phyloP scores from a whole-genome alignment of 129 eudicot species.

The Helianthus tuberosus region DNA sequence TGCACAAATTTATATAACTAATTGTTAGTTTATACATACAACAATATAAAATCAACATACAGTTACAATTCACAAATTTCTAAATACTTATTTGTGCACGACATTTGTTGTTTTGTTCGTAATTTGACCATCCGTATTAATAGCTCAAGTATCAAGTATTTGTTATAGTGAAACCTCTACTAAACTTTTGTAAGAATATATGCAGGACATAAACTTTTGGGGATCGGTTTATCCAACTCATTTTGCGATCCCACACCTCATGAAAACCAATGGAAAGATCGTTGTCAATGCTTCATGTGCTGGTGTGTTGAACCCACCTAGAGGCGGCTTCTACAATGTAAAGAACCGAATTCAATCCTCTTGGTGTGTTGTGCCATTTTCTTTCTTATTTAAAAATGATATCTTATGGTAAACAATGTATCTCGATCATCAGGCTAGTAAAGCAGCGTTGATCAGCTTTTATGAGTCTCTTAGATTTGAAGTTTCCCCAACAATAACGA shows the following conservation, averaged over 20 bases:
- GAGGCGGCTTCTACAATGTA: conserved; percentile 37
- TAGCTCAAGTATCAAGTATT: too few species aligned
- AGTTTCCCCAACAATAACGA: conserved; percentile 28
- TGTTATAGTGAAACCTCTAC: too few species aligned
- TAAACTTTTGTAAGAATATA: too few species aligned
- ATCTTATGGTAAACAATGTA: background rate
- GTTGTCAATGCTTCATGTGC: conserved; percentile 35
- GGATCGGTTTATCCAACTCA: conserved; percentile 51
- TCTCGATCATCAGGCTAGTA: conserved; percentile 39
- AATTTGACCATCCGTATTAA: too few species aligned
- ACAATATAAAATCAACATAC: too few species aligned
- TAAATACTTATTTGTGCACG: too few species aligned
- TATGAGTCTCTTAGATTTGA: conserved; percentile 41
- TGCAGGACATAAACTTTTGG: conserved; percentile 51
- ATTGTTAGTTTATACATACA: too few species aligned
- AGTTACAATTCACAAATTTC: too few species aligned
- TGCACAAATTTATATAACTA: too few species aligned
- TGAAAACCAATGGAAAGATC: conserved; percentile 42
- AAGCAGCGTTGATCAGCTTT: conserved; percentile 46
- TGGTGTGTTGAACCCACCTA: conserved; percentile 30
- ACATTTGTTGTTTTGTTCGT: too few species aligned
- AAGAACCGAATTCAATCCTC: background rate
- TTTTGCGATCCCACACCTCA: conserved; percentile 46
- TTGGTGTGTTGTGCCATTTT: background rate
- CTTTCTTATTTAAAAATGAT: background rate